Base-by-base conservation (phyloP, 164 flowering plant genomes). In the Tetracentron sinense region DNA sequence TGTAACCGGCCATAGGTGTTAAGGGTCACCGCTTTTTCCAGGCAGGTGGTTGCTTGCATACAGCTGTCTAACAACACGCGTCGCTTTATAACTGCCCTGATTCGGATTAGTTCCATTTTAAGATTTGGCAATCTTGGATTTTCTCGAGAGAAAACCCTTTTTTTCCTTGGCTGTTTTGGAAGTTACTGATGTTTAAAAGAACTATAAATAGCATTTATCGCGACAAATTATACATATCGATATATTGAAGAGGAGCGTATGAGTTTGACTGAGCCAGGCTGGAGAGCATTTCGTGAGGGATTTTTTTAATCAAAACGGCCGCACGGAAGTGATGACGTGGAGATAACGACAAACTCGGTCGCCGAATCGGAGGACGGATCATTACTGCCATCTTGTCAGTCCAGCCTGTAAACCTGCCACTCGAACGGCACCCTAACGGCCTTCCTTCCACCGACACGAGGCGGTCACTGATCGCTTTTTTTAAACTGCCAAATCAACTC, bases 21-120 rank as follows among this genome's bases (percentile, higher is more conserved):
- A 69, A 55, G 52, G 31, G 46, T 33, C 60, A 52, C 66, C 64
- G 77, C 63, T 57, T 63, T 38, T 62, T 63, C 68, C 28, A 54
- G 75, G 78, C 57, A 78, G 79, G 81, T 83, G 76, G 86, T 80
- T 80, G 75, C 69, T 22, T 58, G 73, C n/a, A 78, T 57, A 81
- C 87, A 85, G 90, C 90, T 85, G 90, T 78, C 63, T 58, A 60
- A 28, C n/a, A 72, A 81, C 90, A 82, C 88, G 85, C 74, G 85
- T 85, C 83, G 33, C 27, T n/a, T 22, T 22, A 19, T 25, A 21
- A 38, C 55, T 30, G 70, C 42, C 50, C 54, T 46, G 57, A 48
- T 38, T 26, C 48, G 20, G 30, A 53, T 38, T 17, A 22, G 17
- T 21, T 4, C 35, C 29, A 21, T 46, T 21, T 7, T 35, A 22